Evolutionary conservation across 768 basidiomycete genomes (phyloP), one percentile per base, ranked within the genome.

Genomic region (Calvatia gigantea): DNA sequence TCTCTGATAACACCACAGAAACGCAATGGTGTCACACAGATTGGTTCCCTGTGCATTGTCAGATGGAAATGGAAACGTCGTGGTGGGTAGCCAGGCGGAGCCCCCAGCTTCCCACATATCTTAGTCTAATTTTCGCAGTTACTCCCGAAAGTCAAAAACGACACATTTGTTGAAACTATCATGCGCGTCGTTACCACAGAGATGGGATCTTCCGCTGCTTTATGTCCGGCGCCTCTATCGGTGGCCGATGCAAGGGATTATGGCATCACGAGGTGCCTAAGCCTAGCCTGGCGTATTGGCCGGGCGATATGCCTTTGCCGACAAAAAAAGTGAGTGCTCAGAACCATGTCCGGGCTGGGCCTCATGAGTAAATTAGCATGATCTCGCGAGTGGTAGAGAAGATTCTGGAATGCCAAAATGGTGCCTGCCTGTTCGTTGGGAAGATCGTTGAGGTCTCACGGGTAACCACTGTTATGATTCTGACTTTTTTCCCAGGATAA

Each of bases 221-320:
- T 71, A 15, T 78, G 75, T 31, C 68, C 63, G 17, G 65, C 74
- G 5, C 80, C 82, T 4, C 59, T 80, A 3, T 64, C 65, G 1
- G 69, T 70, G 14, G 62, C 63, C 33, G 64, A 75, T 21, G 65
- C 72, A 14, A 64, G 71, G 25, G 61, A 68, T 29, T 74, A 68
- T 32, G 74, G 83, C 33, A 73, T 83, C 14, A 70, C 74, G 2
- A 79, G 77, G 39, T 82, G 79, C 25, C 74, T 83, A 9, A 85
- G 83, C 19, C 73, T 82, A 64, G 78, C 80, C 7, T 87, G 86
- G 85, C 69, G 80, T 43, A 76, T 87, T 19, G 86, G 86, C 7
- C 72, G 81, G 28, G 83, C 83, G 0, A 75, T 86, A 14, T 75
- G 78, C 5, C 72, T 78, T 3, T 77, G 79, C 54, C 72, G 80